These are phyloP conservation scores for Acacia concinna DNA, from an alignment of 331 rosid genomes.

Conservation along the genomic window DNA sequence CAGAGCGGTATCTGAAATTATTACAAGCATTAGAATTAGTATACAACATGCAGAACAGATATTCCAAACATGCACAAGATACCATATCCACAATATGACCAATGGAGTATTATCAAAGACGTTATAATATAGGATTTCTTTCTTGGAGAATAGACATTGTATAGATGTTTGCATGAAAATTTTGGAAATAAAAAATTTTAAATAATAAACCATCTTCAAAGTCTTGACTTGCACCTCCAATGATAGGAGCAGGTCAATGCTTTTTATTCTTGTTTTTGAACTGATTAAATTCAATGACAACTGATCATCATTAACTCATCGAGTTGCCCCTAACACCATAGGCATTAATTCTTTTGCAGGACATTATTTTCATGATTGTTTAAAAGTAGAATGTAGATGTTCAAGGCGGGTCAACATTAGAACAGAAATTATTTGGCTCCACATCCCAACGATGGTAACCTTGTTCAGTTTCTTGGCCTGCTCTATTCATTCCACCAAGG, in stretches of 20 bases:
- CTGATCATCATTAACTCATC: background rate
- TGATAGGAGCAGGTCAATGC: background rate
- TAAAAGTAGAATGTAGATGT: background rate
- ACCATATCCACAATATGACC: background rate
- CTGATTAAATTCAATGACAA: background rate
- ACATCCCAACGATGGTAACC: slow-evolving; percentile 44
- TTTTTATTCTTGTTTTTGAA: background rate
- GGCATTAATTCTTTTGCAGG: background rate
- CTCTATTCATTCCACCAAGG: slow-evolving; percentile 97
- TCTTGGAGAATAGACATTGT: background rate
- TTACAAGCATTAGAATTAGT: slow-evolving; percentile 32
- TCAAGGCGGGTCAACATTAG: background rate
- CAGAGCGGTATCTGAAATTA: slow-evolving; percentile 41
- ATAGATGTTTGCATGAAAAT: background rate
- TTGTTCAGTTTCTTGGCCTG: slow-evolving; percentile 78
- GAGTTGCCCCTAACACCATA: background rate
- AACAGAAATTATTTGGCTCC: slow-evolving; percentile 6
- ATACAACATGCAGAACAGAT: slow-evolving; percentile 3
- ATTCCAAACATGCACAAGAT: slow-evolving; percentile 9
- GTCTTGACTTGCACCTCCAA: background rate
- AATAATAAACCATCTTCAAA: background rate
- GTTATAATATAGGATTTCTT: background rate
- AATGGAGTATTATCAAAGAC: background rate
- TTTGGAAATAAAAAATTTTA: too few relatives aligned
- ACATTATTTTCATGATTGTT: background rate